A percentile compares a stretch with the other conserved stretches of the same genome.
phyloP scores from a whole-genome alignment of 2,329 filamentous ascomycete genomes.

The Aspergillus caelatus region DNA sequence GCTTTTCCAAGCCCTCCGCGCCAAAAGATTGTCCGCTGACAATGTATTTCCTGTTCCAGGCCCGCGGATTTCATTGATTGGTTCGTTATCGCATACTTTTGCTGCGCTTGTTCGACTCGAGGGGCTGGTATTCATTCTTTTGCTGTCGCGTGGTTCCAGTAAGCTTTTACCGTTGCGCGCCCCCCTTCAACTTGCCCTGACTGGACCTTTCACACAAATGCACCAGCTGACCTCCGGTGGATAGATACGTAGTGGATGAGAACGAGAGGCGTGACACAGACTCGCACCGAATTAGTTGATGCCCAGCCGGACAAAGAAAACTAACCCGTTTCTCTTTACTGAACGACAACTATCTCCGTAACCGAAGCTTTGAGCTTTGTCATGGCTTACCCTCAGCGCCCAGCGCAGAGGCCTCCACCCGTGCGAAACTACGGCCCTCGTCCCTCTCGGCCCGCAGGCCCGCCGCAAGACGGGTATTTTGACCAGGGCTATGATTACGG shows the following conservation, averaged over 20 bases:
- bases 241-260: neutral
- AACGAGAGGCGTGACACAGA: neutral
- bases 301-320: conserved; percentile 1
- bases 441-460: conserved; percentile 25
- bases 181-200: neutral
- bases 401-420: conserved; percentile 36
- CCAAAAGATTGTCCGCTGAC: conserved; percentile 18
- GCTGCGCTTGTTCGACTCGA: neutral
- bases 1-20: conserved; percentile 9
- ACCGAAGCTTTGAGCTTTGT: conserved; percentile 2
- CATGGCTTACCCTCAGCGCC: conserved; percentile 43
- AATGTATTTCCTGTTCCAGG: conserved; percentile 8
- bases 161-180: neutral
- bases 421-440: conserved; percentile 34
- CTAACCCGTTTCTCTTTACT: neutral
- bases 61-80: neutral
- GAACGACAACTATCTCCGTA: neutral
- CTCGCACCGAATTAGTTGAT: neutral
- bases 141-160: conserved; percentile 4
- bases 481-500: conserved; percentile 30
- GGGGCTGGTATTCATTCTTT: neutral
- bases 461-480: conserved; percentile 30
- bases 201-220: neutral
- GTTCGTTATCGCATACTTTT: neutral
- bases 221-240: neutral